Conservation (phyloP, 2,329 filamentous ascomycete genomes). For the Fusarium chaquense region DNA sequence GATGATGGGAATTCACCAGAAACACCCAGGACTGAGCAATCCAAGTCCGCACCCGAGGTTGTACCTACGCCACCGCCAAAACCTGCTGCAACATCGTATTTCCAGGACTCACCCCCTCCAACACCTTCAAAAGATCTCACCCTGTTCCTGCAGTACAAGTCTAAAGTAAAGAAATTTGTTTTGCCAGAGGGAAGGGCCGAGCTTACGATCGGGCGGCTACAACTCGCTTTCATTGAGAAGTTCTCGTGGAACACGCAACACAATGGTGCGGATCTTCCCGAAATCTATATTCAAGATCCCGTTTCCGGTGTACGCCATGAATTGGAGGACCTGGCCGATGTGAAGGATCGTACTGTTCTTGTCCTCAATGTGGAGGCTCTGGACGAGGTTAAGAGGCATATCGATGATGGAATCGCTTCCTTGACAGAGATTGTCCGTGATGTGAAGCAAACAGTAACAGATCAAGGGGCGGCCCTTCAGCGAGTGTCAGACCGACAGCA, state of each 20-base stretch:
- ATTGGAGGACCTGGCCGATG: conserved; percentile 89
- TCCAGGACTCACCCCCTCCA: conserved; percentile 73
- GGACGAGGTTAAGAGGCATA: conserved; percentile 95
- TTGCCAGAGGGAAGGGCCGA: conserved; percentile 86
- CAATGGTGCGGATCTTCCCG: conserved; percentile 90
- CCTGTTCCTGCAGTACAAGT: conserved; percentile 95
- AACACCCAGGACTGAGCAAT: conserved; percentile 36
- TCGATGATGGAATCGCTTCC: conserved; percentile 89
- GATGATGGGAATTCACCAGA: conserved; percentile 32
- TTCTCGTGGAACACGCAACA: conserved; percentile 99
- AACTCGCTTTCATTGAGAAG: conserved; percentile 98
- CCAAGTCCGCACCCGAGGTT: conserved; percentile 42
- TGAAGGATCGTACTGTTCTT: conserved; percentile 95
- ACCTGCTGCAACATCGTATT: conserved; percentile 59
- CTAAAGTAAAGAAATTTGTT: conserved; percentile 95
- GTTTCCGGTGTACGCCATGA: conserved; percentile 97
- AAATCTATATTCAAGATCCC: conserved; percentile 98
- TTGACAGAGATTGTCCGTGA: conserved; percentile 87
- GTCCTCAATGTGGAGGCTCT: conserved; percentile 92
- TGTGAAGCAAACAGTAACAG: conserved; percentile 84
- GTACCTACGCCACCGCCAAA: conserved; percentile 58
- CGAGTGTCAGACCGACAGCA: conserved; percentile 91
- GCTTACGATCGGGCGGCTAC: conserved; percentile 86
- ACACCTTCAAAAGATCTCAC: conserved; percentile 85
- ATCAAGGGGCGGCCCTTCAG: conserved; percentile 84